These are phyloP conservation scores for Phytophthora foliorum DNA, from an alignment of 352 stramenopile species.

Conservation along the genomic window DNA sequence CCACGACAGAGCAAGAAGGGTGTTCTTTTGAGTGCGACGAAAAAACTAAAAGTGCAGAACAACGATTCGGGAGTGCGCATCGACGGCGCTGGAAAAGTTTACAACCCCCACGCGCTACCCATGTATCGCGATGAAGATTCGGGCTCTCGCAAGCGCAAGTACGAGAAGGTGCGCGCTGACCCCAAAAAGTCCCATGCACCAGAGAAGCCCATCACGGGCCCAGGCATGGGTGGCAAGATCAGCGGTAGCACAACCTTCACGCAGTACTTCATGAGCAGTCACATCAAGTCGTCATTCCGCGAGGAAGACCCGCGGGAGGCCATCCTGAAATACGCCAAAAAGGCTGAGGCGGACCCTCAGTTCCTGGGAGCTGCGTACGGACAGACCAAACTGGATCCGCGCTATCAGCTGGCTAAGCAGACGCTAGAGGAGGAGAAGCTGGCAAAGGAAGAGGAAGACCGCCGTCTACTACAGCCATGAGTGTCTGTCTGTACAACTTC, in stretches of 20 bases:
- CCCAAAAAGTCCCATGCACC: constrained; percentile 80
- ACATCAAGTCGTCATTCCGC: constrained; percentile 88
- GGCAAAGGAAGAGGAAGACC: constrained; percentile 81
- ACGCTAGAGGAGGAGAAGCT: constrained; percentile 87
- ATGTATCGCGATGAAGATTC: constrained; percentile 84
- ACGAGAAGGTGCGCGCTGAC: constrained; percentile 70
- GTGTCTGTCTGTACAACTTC: not conserved
- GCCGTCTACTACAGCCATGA: constrained; percentile 76
- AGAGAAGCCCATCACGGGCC: constrained; percentile 78
- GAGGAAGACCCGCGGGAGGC: constrained; percentile 87
- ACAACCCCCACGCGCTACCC: constrained; percentile 81
- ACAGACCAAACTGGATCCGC: constrained; percentile 71
- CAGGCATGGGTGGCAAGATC: constrained; percentile 82
- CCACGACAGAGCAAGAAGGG: constrained; percentile 78
- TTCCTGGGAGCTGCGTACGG: constrained; percentile 75
- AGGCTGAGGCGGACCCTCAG: constrained; percentile 74
- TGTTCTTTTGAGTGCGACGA: constrained; percentile 83
- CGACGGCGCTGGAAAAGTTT: constrained; percentile 72
- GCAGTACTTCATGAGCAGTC: constrained; percentile 90
- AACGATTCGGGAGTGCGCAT: constrained; percentile 75
- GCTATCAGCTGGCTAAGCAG: constrained; percentile 77
- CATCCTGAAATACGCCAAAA: constrained; percentile 90
- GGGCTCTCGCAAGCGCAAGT: constrained; percentile 74
- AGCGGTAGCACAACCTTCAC: constrained; percentile 87
- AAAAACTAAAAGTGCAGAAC: constrained; percentile 72